Evolutionary conservation across 2,329 filamentous ascomycete genomes (phyloP).

Genomic region (Exophiala xenobiotica): DNA sequence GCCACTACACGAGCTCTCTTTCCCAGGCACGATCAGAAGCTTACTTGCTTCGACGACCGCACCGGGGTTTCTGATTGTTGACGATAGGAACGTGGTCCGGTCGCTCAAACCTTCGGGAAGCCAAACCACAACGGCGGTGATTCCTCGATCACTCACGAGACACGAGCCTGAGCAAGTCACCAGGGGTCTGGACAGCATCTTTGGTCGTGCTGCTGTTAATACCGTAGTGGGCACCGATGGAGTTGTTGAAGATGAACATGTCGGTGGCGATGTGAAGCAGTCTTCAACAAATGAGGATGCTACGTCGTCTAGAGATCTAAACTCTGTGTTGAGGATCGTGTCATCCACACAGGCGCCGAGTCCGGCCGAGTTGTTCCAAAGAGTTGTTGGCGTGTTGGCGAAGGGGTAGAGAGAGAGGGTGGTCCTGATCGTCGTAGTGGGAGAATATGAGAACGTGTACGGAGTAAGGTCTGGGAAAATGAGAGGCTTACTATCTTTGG

Average conservation of each 20-base stretch:
- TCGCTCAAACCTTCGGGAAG: conserved; percentile 2
- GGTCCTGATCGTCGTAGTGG: not conserved
- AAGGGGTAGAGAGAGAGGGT: conserved; percentile 7
- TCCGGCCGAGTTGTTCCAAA: conserved; percentile 25
- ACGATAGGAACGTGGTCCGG: conserved; percentile 16
- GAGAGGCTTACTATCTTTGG: no score
- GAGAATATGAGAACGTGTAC: no score
- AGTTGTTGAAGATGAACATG: not conserved
- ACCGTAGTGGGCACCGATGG: not conserved
- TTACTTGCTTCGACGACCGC: conserved; percentile 17
- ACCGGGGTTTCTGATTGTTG: conserved; percentile 22
- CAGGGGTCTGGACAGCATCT: conserved; percentile 23
- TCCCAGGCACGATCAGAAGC: conserved; percentile 11
- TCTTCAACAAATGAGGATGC: not conserved
- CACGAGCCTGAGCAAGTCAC: conserved; percentile 14
- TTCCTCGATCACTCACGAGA: not conserved
- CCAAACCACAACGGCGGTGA: not conserved
- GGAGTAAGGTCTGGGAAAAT: not conserved
- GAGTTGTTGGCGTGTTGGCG: conserved; percentile 17
- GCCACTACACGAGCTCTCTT: conserved; percentile 11
- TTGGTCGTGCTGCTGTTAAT: conserved; percentile 7
- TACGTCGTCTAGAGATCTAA: conserved; percentile 6
- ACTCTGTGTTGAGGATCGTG: conserved; percentile 20
- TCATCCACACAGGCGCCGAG: conserved; percentile 20
- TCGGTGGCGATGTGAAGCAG: not conserved